Conservation (phyloP, 1,284 basidiomycete genomes). For the Cryptococcus wingfieldii region DNA sequence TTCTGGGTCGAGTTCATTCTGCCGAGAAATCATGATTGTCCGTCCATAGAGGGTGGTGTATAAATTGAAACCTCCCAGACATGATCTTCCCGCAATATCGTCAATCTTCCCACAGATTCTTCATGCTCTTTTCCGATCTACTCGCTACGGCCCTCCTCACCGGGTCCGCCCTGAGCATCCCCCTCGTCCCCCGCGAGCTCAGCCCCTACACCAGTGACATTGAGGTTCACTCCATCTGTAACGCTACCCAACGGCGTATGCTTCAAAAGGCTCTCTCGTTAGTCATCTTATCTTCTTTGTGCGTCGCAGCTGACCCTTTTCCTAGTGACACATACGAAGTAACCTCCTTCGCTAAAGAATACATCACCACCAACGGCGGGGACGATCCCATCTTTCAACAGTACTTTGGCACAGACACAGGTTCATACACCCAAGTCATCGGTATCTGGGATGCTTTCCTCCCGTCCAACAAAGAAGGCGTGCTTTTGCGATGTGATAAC, state of each 20-base stretch:
- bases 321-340: conserved; percentile 43
- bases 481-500: conserved; percentile 49
- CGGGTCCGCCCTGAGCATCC: conserved; percentile 12
- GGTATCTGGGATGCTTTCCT: conserved; percentile 44
- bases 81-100: neutral
- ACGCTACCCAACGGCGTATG: conserved; percentile 45
- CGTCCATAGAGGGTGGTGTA: neutral
- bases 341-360: conserved; percentile 34
- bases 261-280: conserved; percentile 36
- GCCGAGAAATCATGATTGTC: neutral
- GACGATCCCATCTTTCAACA: conserved; percentile 38
- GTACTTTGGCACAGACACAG: conserved; percentile 45
- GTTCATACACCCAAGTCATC: conserved; percentile 33
- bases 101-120: neutral
- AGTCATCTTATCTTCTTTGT: conserved; percentile 4
- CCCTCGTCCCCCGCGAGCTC: conserved; percentile 27
- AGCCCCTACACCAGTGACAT: conserved; percentile 31
- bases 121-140: conserved; percentile 15
- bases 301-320: neutral
- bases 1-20: neutral
- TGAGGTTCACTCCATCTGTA: conserved; percentile 48
- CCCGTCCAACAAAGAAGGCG: conserved; percentile 37
- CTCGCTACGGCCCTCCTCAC: conserved; percentile 2
- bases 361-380: conserved; percentile 42
- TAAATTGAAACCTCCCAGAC: neutral